Evolutionary conservation across 352 stramenopile species (phyloP).

Genomic region (Pythium vanterpoolii): DNA sequence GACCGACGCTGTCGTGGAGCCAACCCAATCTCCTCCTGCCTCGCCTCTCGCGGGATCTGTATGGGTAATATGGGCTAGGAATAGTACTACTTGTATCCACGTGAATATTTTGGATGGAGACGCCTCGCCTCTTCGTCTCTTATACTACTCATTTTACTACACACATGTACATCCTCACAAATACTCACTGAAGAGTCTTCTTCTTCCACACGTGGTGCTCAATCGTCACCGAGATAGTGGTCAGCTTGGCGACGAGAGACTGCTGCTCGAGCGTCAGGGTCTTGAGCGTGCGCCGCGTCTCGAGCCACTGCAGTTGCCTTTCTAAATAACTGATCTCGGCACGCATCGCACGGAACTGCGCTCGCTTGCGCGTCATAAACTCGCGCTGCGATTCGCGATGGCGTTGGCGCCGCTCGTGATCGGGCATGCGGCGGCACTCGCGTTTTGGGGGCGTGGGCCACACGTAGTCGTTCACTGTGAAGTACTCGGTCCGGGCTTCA

Average conservation of each 20-base stretch:
- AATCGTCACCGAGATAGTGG: constrained; percentile 2
- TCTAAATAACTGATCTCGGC: constrained; percentile 21
- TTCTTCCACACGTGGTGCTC: constrained; percentile 10
- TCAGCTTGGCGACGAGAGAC: constrained; percentile 10
- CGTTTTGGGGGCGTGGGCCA: constrained; percentile 20
- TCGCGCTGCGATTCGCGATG: constrained; percentile 24
- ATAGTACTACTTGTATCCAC: no score
- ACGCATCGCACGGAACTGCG: constrained; percentile 18
- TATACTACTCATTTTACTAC: not conserved
- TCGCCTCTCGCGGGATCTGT: constrained; percentile 15
- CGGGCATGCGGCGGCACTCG: constrained; percentile 15
- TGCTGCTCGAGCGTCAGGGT: constrained; percentile 17
- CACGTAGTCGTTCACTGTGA: constrained; percentile 23
- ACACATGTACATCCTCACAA: not conserved
- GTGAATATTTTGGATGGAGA: no score
- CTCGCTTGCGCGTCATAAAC: constrained; percentile 24
- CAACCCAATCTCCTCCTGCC: constrained; percentile 4
- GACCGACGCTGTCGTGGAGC: constrained; percentile 8
- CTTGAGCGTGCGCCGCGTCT: constrained; percentile 12
- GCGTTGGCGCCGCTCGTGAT: constrained; percentile 20
- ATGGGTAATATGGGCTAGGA: no score
- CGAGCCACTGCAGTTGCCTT: constrained; percentile 16
- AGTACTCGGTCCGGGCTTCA: constrained; percentile 19
- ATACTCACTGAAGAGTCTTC: not conserved
- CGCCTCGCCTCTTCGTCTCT: no score